Conservation (phyloP, 352 stramenopile species). For the Phytophthora quininea region DNA sequence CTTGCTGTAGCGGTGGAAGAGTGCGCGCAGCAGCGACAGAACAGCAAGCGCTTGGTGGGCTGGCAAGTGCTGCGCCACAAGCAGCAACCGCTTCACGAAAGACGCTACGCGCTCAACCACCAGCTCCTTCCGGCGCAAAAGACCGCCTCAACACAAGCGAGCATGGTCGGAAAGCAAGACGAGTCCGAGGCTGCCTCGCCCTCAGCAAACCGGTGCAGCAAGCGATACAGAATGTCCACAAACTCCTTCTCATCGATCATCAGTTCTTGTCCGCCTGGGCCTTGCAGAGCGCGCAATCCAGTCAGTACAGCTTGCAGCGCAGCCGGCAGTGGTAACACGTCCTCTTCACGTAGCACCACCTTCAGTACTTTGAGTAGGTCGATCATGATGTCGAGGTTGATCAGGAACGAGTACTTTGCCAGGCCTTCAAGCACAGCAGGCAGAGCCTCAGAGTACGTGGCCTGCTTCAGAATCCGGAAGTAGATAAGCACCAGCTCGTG, state of each 20-base stretch:
- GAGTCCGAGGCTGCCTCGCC: slow-evolving; percentile 53
- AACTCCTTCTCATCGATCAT: slow-evolving; percentile 98
- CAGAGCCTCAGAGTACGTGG: slow-evolving; percentile 88
- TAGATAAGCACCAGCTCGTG: slow-evolving; percentile 96
- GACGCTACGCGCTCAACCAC: slow-evolving; percentile 93
- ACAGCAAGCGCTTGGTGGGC: slow-evolving; percentile 87
- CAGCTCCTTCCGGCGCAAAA: slow-evolving; percentile 96
- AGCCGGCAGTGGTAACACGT: slow-evolving; percentile 65
- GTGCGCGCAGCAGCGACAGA: slow-evolving; percentile 85
- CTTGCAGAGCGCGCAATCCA: slow-evolving; percentile 93
- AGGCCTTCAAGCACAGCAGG: slow-evolving; percentile 93
- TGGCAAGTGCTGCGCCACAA: slow-evolving; percentile 88
- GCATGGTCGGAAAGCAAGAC: slow-evolving; percentile 67
- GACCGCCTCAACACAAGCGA: slow-evolving; percentile 93
- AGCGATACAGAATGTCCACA: slow-evolving; percentile 93
- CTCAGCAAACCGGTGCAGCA: slow-evolving; percentile 77
- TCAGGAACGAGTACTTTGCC: slow-evolving; percentile 96
- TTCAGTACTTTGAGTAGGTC: slow-evolving; percentile 97
- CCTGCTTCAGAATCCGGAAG: slow-evolving; percentile 96
- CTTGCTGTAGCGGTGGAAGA: slow-evolving; percentile 94
- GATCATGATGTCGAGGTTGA: slow-evolving; percentile 98
- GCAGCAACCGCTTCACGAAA: slow-evolving; percentile 94
- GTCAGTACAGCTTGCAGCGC: slow-evolving; percentile 91
- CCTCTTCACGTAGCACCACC: slow-evolving; percentile 84
- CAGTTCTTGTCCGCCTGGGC: slow-evolving; percentile 92